Conservation (phyloP, 345 rosid species). For the Salix udensis region DNA sequence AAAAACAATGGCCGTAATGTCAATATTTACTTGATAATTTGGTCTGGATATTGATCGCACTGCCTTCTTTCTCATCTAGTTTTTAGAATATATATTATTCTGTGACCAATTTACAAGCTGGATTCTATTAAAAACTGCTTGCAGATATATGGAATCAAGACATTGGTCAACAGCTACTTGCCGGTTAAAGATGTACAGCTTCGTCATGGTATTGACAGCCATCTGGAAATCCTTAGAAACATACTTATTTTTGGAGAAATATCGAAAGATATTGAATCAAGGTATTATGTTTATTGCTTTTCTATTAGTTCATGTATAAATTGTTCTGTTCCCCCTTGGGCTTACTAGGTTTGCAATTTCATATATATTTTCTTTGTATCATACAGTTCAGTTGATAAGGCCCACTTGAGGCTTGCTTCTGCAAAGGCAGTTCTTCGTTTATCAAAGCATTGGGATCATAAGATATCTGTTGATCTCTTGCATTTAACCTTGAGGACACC, state of each 20-base stretch:
- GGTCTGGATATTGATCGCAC: not conserved
- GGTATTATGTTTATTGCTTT: slow-evolving; percentile 34
- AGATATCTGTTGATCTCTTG: slow-evolving; percentile 73
- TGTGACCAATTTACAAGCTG: slow-evolving; percentile 11
- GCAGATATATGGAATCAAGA: slow-evolving; percentile 89
- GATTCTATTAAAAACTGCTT: slow-evolving; percentile 12
- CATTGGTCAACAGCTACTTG: slow-evolving; percentile 87
- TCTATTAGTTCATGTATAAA: not conserved
- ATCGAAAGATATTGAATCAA: slow-evolving; percentile 68
- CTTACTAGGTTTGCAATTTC: slow-evolving; percentile 8
- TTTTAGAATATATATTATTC: slow-evolving; percentile 12
- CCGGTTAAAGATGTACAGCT: slow-evolving; percentile 93
- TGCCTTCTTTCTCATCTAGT: not conserved
- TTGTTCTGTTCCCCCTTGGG: not conserved
- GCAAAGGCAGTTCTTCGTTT: slow-evolving; percentile 93
- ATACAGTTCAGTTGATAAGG: slow-evolving; percentile 78
- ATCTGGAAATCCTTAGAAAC: slow-evolving; percentile 60
- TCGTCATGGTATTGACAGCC: slow-evolving; percentile 71
- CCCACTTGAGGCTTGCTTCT: slow-evolving; percentile 88
- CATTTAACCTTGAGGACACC: slow-evolving; percentile 65
- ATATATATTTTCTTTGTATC: slow-evolving; percentile 16
- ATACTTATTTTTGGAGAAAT: slow-evolving; percentile 71
- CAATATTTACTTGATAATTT: not conserved
- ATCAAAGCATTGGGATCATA: slow-evolving; percentile 84
- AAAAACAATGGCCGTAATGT: not conserved